Evolutionary conservation across 2,329 filamentous ascomycete genomes (phyloP), one percentile per base, ranked within the genome.

Genomic region (Truncatella angustata): DNA sequence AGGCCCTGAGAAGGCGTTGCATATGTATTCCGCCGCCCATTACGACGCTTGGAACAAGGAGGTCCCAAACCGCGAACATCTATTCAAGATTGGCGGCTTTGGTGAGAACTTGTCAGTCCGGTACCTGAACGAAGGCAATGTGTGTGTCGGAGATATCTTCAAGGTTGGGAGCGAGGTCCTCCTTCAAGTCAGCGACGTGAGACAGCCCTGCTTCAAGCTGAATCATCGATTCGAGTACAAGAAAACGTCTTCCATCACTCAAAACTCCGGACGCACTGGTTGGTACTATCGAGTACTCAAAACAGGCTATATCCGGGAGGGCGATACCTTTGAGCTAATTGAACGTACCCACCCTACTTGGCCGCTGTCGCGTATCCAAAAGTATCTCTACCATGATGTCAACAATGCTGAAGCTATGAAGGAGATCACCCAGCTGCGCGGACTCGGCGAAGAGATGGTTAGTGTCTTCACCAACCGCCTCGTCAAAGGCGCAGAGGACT

Each of bases 191-290:
- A 79, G 76, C 51, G 71, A 85, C 49, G 81, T 82, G 0, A 73
- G 84, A 11, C 78, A 82, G 58, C 84, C 84, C 2, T 87, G 85
- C 69, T 87, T 78, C 67, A 87, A 87, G 62, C 74, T 87, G 4
- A 87, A 87, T 58, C 83, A 86, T 55, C 81, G 84, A 2, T 88
- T 88, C 61, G 74, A 79, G 30, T 68, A 85, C 20, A 81, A 80
- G 60, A 78, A 82, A 51, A 84, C 87, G 68, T 79, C 84, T 1
- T 76, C 75, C 3, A 64, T 74, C 20, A 78, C 80, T 1, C 84
- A 82, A 68, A 72, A 74, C 50, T 73, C 72, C 1, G 78, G 79
- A 49, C 75, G 81, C 1, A 86, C 82, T 0, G 85, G 85, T 0
- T 87, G 84, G 84, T 78, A 85, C 57, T 86, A 85, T 56, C 77